These are phyloP conservation scores for Alternaria sp. DNA, from an alignment of 2,329 filamentous ascomycete genomes.

Conservation along the genomic window DNA sequence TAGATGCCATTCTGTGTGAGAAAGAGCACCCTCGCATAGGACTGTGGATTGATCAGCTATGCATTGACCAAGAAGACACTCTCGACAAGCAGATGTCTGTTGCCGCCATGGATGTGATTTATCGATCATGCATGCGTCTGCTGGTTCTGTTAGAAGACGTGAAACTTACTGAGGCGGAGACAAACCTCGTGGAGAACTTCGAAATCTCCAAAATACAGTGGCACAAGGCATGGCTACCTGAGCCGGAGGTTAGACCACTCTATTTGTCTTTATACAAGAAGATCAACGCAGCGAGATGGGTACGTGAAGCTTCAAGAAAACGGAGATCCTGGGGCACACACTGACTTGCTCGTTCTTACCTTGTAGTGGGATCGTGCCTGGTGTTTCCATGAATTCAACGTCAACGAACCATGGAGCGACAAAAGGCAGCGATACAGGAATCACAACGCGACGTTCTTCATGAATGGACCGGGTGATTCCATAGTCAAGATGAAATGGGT, in stretches of 20 bases:
- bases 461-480: conserved; percentile 13
- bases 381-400: conserved; percentile 24
- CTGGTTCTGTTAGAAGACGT: conserved; percentile 23
- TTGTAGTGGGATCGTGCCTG: conserved; percentile 19
- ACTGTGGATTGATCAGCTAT: conserved; percentile 28
- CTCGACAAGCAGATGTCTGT: conserved; percentile 18
- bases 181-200: conserved; percentile 2
- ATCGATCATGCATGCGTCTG: conserved; percentile 18
- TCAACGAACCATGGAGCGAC: conserved; percentile 20
- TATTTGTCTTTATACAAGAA: conserved; percentile 13
- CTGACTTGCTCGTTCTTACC: background rate
- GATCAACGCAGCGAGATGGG: conserved; percentile 12
- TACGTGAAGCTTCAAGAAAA: background rate
- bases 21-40: conserved; percentile 20
- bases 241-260: background rate
- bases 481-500: conserved; percentile 22
- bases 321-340: background rate
- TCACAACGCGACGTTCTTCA: conserved; percentile 22
- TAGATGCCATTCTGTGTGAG: conserved; percentile 21
- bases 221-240: background rate
- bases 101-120: conserved; percentile 27
- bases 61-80: conserved; percentile 14
- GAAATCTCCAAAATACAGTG: background rate
- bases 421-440: conserved; percentile 9
- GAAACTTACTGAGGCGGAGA: conserved; percentile 9